Percentiles rank a stretch among this genome's conserved stretches.
These are phyloP conservation scores for Dactylella cylindrospora DNA, from an alignment of 2,329 filamentous ascomycete genomes.

Conservation along the genomic window DNA sequence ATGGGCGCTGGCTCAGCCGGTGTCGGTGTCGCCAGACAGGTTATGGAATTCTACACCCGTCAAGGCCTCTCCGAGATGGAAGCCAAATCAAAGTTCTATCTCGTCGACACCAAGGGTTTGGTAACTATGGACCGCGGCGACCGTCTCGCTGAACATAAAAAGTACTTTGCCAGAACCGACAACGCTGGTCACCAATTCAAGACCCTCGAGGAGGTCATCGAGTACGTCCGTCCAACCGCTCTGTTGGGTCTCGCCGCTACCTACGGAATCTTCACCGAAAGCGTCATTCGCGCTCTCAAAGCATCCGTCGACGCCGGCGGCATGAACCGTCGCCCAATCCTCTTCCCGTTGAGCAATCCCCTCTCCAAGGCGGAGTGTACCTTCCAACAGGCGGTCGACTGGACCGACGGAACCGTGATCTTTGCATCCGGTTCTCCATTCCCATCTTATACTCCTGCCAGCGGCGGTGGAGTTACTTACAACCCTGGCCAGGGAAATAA, in stretches of 20 bases:
- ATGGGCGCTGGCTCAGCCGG: constrained; percentile 93
- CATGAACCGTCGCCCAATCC: constrained; percentile 76
- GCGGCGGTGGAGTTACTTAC: constrained; percentile 65
- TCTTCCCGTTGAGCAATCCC: constrained; percentile 96
- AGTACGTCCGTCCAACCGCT: constrained; percentile 91
- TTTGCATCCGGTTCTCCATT: constrained; percentile 98
- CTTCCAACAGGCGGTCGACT: constrained; percentile 88
- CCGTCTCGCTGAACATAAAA: constrained; percentile 86
- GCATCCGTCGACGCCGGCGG: constrained; percentile 50
- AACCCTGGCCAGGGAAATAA: constrained; percentile 76
- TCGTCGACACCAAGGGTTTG: constrained; percentile 94
- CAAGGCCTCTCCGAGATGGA: constrained; percentile 85
- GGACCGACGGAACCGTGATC: constrained; percentile 87
- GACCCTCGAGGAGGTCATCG: constrained; percentile 87
- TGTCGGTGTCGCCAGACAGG: constrained; percentile 95
- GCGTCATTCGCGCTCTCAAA: constrained; percentile 67
- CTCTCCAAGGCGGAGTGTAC: constrained; percentile 96
- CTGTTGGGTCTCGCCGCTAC: constrained; percentile 93
- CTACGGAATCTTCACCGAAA: constrained; percentile 88
- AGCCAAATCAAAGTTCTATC: constrained; percentile 89
- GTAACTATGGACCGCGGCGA: constrained; percentile 92
- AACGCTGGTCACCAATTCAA: constrained; percentile 71
- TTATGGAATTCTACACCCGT: constrained; percentile 93
- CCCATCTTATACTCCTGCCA: constrained; percentile 62
- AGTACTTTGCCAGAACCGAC: constrained; percentile 67